Evolutionary conservation across 495 filamentous ascomycete species (phyloP).

Genomic region (Chaetomium cochliodes): DNA sequence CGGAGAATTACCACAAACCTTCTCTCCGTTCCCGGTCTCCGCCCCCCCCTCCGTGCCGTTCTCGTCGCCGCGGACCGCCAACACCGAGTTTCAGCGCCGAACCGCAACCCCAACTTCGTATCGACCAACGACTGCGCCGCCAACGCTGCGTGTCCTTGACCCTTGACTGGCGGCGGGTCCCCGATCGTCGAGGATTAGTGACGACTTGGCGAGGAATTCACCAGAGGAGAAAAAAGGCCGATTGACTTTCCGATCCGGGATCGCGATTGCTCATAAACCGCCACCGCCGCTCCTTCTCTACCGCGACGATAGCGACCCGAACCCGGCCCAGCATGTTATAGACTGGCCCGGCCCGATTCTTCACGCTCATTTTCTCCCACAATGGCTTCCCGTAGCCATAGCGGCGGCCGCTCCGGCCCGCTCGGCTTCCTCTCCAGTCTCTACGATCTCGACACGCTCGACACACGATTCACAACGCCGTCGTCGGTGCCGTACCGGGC

Average conservation of each 20-base stretch:
- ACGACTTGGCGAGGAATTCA: background rate
- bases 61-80: too few relatives aligned
- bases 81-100: too few relatives aligned
- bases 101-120: too few relatives aligned
- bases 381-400: slow-evolving; percentile 17
- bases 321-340: background rate
- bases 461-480: slow-evolving; percentile 81
- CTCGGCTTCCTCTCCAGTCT: slow-evolving; percentile 49
- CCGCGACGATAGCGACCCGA: background rate
- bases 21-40: too few relatives aligned
- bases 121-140: too few relatives aligned
- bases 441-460: slow-evolving; percentile 87
- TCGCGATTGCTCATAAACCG: background rate
- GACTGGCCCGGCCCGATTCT: too few relatives aligned
- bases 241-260: background rate
- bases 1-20: too few relatives aligned
- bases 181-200: background rate
- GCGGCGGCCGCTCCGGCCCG: slow-evolving; percentile 16
- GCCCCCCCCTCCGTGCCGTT: too few relatives aligned
- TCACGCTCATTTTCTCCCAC: background rate
- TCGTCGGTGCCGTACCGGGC: slow-evolving; percentile 62
- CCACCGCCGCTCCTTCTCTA: slow-evolving; percentile 11
- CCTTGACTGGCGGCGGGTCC: too few relatives aligned
- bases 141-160: too few relatives aligned
- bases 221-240: background rate